These are phyloP conservation scores for Canna indica DNA, from an alignment of 176 grass and related monocot species.

Conservation along the genomic window DNA sequence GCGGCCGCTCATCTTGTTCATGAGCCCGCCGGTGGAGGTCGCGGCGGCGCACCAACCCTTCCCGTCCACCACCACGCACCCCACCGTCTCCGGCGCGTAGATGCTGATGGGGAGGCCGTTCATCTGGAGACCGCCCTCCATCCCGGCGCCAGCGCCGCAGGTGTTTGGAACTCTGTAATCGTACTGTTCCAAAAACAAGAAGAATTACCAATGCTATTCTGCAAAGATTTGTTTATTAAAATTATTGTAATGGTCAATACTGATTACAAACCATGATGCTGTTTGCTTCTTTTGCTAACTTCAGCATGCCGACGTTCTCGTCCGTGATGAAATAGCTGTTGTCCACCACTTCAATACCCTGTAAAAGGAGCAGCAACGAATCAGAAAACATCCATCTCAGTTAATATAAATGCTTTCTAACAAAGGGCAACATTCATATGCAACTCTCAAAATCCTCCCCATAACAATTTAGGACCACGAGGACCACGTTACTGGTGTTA, in stretches of 20 bases:
- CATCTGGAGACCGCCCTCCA: slow-evolving; percentile 44
- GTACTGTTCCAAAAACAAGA: slow-evolving; percentile 26
- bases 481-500: too few relatives aligned
- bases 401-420: too few relatives aligned
- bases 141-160: slow-evolving; percentile 40
- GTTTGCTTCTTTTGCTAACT: slow-evolving; percentile 84
- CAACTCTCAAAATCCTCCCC: too few relatives aligned
- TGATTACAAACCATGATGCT: slow-evolving; percentile 44
- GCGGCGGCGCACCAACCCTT: slow-evolving; percentile 43
- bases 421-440: too few relatives aligned
- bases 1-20: slow-evolving; percentile 90
- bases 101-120: slow-evolving; percentile 89
- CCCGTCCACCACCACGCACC: slow-evolving; percentile 59
- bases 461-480: too few relatives aligned
- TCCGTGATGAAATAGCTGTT: slow-evolving; percentile 92
- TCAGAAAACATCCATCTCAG: slow-evolving; percentile 17
- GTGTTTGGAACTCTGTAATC: slow-evolving; percentile 80
- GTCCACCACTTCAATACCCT: slow-evolving; percentile 68
- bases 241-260: too few relatives aligned
- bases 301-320: slow-evolving; percentile 87
- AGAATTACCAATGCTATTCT: neutral
- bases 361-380: neutral
- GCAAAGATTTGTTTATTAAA: neutral
- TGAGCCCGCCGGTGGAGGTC: slow-evolving; percentile 71
- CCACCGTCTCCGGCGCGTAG: slow-evolving; percentile 92